Percentiles rank a stretch among this genome's conserved stretches.
Conservation (phyloP, 2,329 filamentous ascomycete genomes). For the Diplodia mutila region DNA sequence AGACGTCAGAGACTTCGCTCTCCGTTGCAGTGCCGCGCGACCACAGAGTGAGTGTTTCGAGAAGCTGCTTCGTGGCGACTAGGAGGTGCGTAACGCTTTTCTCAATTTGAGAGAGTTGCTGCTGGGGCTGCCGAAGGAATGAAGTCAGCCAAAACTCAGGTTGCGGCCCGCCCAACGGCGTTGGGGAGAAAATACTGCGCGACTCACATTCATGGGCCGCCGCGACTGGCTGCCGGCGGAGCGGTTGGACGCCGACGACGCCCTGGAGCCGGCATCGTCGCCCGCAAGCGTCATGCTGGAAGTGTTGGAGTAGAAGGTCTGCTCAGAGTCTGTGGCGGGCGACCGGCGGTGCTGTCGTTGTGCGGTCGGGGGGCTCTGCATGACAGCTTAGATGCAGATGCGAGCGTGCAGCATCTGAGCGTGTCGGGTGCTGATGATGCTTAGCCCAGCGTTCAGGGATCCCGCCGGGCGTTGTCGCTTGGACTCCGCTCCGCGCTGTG, state of each 20-base stretch:
- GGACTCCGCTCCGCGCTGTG: conserved; percentile 24
- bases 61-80: conserved; percentile 94
- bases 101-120: conserved; percentile 93
- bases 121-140: conserved; percentile 58
- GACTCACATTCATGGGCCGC: conserved; percentile 44
- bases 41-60: conserved; percentile 98
- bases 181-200: conserved; percentile 16
- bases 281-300: conserved; percentile 61
- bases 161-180: conserved; percentile 3
- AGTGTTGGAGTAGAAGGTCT: conserved; percentile 36
- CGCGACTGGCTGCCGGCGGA: conserved; percentile 53
- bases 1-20: conserved; percentile 95
- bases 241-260: conserved; percentile 68
- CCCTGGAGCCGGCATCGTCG: conserved; percentile 61
- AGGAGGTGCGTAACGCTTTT: conserved; percentile 98
- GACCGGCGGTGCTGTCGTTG: conserved; percentile 26
- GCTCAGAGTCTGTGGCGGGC: conserved; percentile 32
- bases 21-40: conserved; percentile 90
- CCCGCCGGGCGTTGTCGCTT: conserved; percentile 24
- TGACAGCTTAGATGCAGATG: conserved; percentile 21
- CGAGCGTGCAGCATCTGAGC: conserved; percentile 21
- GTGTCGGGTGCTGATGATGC: conserved; percentile 22
- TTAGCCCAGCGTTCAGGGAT: conserved; percentile 21
- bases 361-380: conserved; percentile 29
- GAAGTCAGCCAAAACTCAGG: conserved; percentile 1